Base-by-base conservation (phyloP, 2,329 filamentous ascomycete genomes). In the Sarocladium kiliense region DNA sequence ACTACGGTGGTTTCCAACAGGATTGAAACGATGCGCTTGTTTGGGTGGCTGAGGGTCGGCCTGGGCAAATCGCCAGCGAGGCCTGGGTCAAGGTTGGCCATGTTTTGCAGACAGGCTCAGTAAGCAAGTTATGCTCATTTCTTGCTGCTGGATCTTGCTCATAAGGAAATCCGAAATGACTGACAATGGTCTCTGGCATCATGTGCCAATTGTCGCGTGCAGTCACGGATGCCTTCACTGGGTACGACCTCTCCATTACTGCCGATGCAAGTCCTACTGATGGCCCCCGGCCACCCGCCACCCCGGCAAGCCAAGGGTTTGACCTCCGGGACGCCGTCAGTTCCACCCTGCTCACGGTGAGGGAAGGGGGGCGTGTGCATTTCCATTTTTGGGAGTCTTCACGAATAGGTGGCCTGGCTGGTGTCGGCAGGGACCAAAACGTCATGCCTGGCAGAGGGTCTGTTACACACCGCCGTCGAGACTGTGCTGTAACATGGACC, bases 391-490 rank as follows among this genome's bases (percentile, higher is more conserved):
- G 47, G 47, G n/a, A 18, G 5, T 47, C 23, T 30, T 47, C 44
- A 47, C 44, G 44, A 30, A 23, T 44, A 6, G 37, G 41, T 47
- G 44, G 25, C 44, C 19, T 27, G 23, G 12, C 9, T 39, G n/a
- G n/a, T n/a, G n/a, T 44, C 19, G 39, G 39, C 14, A 44, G 21
- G 30, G 18, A 23, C 10, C 47, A 21, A 51, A 51, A 34, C 26
- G 26, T 36, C 26, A 51, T 51, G 47, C 47, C 47, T 25, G 27
- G 47, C 21, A 25, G 30, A 36, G 47, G 47, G 47, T 51, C 47
- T 51, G 47, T 51, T 51, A 51, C 47, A 51, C 47, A 51, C 47
- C 47, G 47, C 47, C 47, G 47, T 51, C 47, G 47, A 34, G 47
- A 51, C 47, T 44, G 41, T 45, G 47, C 47, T 51, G 47, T 51